Base-by-base conservation (phyloP, 495 filamentous ascomycete species). In the Durotheca rogersii region DNA sequence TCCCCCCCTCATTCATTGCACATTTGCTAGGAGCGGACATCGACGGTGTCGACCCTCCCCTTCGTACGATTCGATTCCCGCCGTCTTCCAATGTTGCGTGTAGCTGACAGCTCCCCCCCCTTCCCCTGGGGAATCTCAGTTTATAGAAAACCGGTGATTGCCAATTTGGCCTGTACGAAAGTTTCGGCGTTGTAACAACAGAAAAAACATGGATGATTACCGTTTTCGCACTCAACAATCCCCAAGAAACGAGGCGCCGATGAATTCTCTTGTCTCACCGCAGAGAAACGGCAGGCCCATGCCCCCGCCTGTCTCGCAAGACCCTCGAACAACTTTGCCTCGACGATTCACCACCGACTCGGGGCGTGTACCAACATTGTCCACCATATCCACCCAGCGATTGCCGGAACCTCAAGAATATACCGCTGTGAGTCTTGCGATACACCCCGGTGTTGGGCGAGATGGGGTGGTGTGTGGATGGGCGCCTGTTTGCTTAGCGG, bases 301-400 rank as follows among this genome's bases (percentile, higher is more conserved):
- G 54, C 72, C 80, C 39, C 74, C 73, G 17, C 77, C 77, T 56
- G 72, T 72, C 37, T 77, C 75, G 27, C 79, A 77, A 55, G 86
- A 89, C 55, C 76, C 78, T 41, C 80, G 90, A 67, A 77, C 79
- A 32, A 84, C 82, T 54, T 74, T 95, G 55, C 88, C 90, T 69
- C 86, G 93, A 67, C 86, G 93, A 51, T 96, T 96, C 74, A 98
- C 93, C 46, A 93, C 90, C 19, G 89, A 93, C 61, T 86, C 88
- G 46, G 88, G 89, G 62, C 87, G 87, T 71, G 75, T 94, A 68
- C 86, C 89, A 54, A 88, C 86, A 59, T 77, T 92, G 75, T 85
- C 80, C 39, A 82, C 87, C 48, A 78, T 94, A 67, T 84, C 70
- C 31, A 65, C 70, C 39, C 67, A 71, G 60, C 70, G 70, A 51